Conservation (phyloP, 2,329 filamentous ascomycete species). For the Pestalotiopsis sp. region DNA sequence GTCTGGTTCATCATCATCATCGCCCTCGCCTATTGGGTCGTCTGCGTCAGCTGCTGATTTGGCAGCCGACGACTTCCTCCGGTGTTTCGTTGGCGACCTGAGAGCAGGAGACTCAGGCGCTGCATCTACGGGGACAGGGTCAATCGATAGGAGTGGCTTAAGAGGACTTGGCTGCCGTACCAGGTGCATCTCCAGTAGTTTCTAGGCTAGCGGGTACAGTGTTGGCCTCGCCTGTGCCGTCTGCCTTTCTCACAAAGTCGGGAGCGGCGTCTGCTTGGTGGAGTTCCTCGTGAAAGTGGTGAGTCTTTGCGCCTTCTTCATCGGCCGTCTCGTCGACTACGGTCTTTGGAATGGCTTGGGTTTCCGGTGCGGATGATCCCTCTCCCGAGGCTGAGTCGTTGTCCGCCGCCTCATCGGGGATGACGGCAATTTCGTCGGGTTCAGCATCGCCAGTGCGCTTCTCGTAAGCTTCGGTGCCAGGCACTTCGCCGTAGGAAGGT, state of each 20-base stretch:
- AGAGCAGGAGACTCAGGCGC: conserved; percentile 28
- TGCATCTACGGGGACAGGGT: conserved; percentile 39
- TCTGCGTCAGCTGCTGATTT: conserved; percentile 27
- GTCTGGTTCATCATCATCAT: conserved; percentile 30
- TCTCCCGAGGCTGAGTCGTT: conserved; percentile 28
- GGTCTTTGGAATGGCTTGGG: conserved; percentile 51
- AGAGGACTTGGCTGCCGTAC: conserved; percentile 39
- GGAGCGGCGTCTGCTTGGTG: conserved; percentile 56
- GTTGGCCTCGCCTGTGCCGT: conserved; percentile 40
- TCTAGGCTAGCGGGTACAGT: conserved; percentile 29
- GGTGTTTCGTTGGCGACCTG: conserved; percentile 28
- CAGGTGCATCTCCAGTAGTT: conserved; percentile 33
- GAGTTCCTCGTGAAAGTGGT: conserved; percentile 46
- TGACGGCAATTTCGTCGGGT: conserved; percentile 63
- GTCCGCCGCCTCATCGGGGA: conserved; percentile 35
- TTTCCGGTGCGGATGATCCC: conserved; percentile 36
- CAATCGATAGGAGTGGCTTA: conserved; percentile 38
- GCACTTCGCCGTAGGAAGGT: conserved; percentile 63
- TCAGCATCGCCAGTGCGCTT: conserved; percentile 59
- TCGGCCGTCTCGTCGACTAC: conserved; percentile 57
- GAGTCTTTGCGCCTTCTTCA: conserved; percentile 45
- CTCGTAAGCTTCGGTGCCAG: conserved; percentile 61
- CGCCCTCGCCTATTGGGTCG: conserved; percentile 32
- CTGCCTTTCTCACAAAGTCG: conserved; percentile 47
- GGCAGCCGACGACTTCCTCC: conserved; percentile 31